These are phyloP conservation scores for Aspergillus egyptiacus DNA, from an alignment of 495 filamentous ascomycete genomes.

Conservation along the genomic window DNA sequence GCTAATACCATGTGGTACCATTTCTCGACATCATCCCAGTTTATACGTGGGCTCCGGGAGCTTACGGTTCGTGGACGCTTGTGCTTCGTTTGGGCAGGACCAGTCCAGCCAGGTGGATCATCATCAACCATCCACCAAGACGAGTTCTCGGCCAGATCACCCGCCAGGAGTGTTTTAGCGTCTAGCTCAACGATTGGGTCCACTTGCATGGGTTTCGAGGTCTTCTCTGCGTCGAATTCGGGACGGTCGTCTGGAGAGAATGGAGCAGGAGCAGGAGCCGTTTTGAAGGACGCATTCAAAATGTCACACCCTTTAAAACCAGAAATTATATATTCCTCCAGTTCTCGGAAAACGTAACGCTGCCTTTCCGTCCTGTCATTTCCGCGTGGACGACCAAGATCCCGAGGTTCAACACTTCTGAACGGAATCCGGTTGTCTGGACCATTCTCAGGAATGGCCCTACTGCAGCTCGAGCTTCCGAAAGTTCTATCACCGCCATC, in stretches of 20 bases:
- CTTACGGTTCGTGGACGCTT: conserved; percentile 43
- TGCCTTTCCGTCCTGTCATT: conserved; percentile 18
- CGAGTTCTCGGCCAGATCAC: conserved; percentile 76
- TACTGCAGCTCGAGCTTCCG: conserved; percentile 11
- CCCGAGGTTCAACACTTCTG: conserved; percentile 17
- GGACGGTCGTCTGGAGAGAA: conserved; percentile 25
- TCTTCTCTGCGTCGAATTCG: conserved; percentile 24
- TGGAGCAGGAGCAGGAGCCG: conserved; percentile 22
- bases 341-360: conserved; percentile 52
- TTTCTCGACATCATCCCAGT: conserved; percentile 64
- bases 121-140: conserved; percentile 71
- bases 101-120: conserved; percentile 23
- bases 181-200: conserved; percentile 53
- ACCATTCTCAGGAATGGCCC: conserved; percentile 15
- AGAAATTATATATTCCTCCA: conserved; percentile 70
- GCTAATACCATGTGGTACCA: conserved; percentile 73
- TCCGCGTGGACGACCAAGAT: conserved; percentile 15
- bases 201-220: conserved; percentile 11
- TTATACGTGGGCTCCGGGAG: conserved; percentile 61
- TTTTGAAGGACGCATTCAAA: conserved; percentile 66
- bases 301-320: conserved; percentile 64
- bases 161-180: conserved; percentile 71
- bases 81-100: conserved; percentile 23
- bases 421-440: conserved; percentile 26
- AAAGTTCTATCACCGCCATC: conserved; percentile 2